These are phyloP conservation scores for Immersiporthe knoxdaviesiana DNA, from an alignment of 2,329 filamentous ascomycete genomes.

Conservation along the genomic window DNA sequence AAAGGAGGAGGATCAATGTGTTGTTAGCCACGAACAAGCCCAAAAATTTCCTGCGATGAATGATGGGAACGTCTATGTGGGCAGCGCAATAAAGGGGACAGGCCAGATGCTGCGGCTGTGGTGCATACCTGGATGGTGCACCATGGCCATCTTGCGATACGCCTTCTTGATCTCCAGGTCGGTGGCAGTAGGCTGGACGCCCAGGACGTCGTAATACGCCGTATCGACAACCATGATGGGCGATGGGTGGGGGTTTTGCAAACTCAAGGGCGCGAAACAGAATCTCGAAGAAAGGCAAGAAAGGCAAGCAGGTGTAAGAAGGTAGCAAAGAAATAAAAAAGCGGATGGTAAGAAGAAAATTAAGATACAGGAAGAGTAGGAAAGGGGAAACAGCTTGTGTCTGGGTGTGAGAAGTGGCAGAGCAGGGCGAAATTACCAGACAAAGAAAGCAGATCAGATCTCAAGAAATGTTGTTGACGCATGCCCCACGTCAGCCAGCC, in stretches of 20 bases:
- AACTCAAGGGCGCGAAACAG: background rate
- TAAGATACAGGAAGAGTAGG: background rate
- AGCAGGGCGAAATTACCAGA: background rate
- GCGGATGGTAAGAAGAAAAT: background rate
- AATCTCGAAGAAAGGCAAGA: background rate
- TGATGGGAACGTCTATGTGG: too few relatives aligned
- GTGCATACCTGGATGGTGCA: slow-evolving; percentile 80
- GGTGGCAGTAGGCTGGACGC: slow-evolving; percentile 81
- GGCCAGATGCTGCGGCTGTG: background rate
- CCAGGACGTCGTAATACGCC: slow-evolving; percentile 83
- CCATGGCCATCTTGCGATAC: slow-evolving; percentile 91
- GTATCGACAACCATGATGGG: slow-evolving; percentile 82
- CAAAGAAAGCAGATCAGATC: too few relatives aligned
- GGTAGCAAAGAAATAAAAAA: background rate
- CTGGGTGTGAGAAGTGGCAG: background rate
- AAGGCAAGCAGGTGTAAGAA: background rate
- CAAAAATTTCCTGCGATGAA: background rate
- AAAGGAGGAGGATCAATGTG: slow-evolving; percentile 6
- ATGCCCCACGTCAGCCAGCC: slow-evolving; percentile 12
- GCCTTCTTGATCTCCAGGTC: slow-evolving; percentile 97
- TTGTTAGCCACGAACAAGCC: background rate
- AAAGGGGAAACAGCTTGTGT: background rate
- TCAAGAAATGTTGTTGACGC: slow-evolving; percentile 10
- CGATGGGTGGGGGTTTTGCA: slow-evolving; percentile 5
- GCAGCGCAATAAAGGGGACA: background rate